phyloP scores from a whole-genome alignment of 2,329 filamentous ascomycete species.

The Ceratocystis huliohia region DNA sequence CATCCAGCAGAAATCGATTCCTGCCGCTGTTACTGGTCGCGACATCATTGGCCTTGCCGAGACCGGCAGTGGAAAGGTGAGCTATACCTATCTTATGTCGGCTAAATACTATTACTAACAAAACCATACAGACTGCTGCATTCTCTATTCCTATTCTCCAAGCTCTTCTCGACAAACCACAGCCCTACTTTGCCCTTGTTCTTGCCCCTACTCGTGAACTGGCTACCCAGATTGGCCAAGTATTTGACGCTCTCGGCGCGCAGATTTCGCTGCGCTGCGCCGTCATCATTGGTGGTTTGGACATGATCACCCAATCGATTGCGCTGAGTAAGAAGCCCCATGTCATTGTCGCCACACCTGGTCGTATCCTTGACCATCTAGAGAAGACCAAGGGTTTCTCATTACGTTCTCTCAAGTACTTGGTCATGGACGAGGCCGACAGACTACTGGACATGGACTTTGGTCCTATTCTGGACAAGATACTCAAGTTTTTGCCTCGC shows the following conservation, averaged over 20 bases:
- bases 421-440: slow-evolving; percentile 94
- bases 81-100: background rate
- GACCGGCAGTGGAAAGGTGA: slow-evolving; percentile 73
- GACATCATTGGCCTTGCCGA: slow-evolving; percentile 91
- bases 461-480: slow-evolving; percentile 81
- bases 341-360: slow-evolving; percentile 83
- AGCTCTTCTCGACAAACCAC: slow-evolving; percentile 75
- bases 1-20: slow-evolving; percentile 79
- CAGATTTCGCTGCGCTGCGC: slow-evolving; percentile 78
- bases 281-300: slow-evolving; percentile 83
- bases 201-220: slow-evolving; percentile 88
- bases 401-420: slow-evolving; percentile 64
- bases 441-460: slow-evolving; percentile 88
- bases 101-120: background rate
- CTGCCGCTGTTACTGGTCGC: slow-evolving; percentile 61
- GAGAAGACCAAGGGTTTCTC: slow-evolving; percentile 97
- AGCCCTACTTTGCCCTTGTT: slow-evolving; percentile 75
- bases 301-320: slow-evolving; percentile 87
- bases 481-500: slow-evolving; percentile 73
- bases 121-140: slow-evolving; percentile 52
- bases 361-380: slow-evolving; percentile 76
- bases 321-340: slow-evolving; percentile 93
- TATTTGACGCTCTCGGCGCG: slow-evolving; percentile 76
- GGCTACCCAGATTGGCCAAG: slow-evolving; percentile 77
- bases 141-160: slow-evolving; percentile 91